A percentile compares a stretch with the other conserved stretches of the same genome.
These are phyloP conservation scores for Umbelopsis sp. DNA, from an alignment of 192 early-diverging fungal genomes.

Conservation along the genomic window DNA sequence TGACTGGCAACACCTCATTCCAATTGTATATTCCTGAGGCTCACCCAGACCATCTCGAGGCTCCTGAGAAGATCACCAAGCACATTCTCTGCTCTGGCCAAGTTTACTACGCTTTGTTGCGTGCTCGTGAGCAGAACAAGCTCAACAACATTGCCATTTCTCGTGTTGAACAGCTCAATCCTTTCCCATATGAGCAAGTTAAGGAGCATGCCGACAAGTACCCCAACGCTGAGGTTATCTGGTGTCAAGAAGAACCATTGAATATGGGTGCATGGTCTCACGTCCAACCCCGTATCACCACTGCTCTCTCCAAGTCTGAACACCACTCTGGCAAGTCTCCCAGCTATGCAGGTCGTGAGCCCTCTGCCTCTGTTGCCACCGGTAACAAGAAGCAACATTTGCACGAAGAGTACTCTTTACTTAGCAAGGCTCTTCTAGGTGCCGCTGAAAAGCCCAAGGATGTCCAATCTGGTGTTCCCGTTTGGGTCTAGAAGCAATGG, in stretches of 20 bases:
- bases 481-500: constrained; percentile 42
- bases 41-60: constrained; percentile 76
- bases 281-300: constrained; percentile 85
- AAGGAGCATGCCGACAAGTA: constrained; percentile 88
- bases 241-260: constrained; percentile 94
- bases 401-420: constrained; percentile 76
- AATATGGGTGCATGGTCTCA: constrained; percentile 93
- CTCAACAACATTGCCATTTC: constrained; percentile 89
- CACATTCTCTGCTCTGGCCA: constrained; percentile 96
- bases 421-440: constrained; percentile 73
- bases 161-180: constrained; percentile 91
- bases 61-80: constrained; percentile 85
- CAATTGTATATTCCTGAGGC: constrained; percentile 91
- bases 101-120: constrained; percentile 92
- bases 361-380: constrained; percentile 87
- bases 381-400: constrained; percentile 96
- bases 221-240: constrained; percentile 89
- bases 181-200: constrained; percentile 94
- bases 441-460: constrained; percentile 65
- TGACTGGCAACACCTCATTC: constrained; percentile 83
- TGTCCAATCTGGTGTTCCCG: constrained; percentile 71
- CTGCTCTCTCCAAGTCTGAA: constrained; percentile 73
- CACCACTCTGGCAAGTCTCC: constrained; percentile 58
- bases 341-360: constrained; percentile 77
- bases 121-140: constrained; percentile 91